Conservation (phyloP, 305 asterid genomes). For the Fraxinus nigra region DNA sequence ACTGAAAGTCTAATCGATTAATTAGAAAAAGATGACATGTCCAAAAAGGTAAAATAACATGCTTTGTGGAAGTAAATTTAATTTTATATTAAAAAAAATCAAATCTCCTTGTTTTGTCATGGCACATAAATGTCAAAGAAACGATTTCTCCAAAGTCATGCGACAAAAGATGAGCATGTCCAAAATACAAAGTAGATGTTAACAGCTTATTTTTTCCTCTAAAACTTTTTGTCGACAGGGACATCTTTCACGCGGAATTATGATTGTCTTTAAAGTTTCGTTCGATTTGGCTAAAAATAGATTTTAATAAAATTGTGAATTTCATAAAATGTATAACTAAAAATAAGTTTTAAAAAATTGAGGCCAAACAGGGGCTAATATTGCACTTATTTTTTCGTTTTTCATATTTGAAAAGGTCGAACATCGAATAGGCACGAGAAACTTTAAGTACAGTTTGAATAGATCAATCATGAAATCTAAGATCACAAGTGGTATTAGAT, state of each 20-base stretch:
- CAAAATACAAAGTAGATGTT: background rate
- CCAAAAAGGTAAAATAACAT: background rate
- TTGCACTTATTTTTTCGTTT: background rate
- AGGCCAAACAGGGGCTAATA: background rate
- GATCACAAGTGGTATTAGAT: background rate
- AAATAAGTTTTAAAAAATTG: background rate
- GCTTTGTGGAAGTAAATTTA: background rate
- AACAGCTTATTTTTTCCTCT: background rate
- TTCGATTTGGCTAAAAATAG: background rate
- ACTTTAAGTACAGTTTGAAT: background rate
- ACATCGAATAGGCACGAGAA: background rate
- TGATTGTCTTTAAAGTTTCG: background rate
- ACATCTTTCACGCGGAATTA: background rate
- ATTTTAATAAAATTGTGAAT: too few relatives aligned
- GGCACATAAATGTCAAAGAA: background rate
- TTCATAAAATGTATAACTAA: too few relatives aligned
- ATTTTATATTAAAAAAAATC: background rate
- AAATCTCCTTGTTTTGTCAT: background rate
- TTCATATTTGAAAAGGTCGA: too few relatives aligned
- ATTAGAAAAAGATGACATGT: background rate
- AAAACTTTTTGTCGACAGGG: background rate
- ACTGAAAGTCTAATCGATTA: background rate
- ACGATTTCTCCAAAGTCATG: background rate
- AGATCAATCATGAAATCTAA: background rate
- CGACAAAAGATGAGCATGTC: background rate